Base-by-base conservation (phyloP, 805 yeast species). In the Lipomyces japonicus region DNA sequence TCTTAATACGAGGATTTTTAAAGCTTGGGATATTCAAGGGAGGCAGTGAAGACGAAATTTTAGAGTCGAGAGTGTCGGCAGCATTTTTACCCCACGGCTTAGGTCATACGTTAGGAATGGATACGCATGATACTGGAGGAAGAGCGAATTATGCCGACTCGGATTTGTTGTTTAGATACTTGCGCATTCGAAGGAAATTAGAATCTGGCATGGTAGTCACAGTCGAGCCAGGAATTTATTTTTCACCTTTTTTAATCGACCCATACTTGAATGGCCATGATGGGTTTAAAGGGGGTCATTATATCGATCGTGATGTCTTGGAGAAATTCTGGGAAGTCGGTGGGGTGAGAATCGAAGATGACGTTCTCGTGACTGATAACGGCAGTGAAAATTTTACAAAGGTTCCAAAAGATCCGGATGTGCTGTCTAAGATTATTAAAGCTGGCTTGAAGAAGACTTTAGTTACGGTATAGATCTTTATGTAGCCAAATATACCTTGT, bases 301-400 rank as follows among this genome's bases (percentile, higher is more conserved):
- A 71, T 66, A 82, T 91, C 50, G 75, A 88, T 61, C 65, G 68
- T 56, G 80, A 78, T 0, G 80, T 84, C 4, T 72, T 91, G 54
- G 81, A 86, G 48, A 81, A 79, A 62, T 91, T 89, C 68, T 79
- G 84, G 83, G 78, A 83, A 59, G 79, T 93, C 49, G 98, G 98
- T n/a, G 98, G 98, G 39, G 96, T 91, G 4, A 80, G 98, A 68
- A 88, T 91, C 50, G 98, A 91, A 68, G 98, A 91, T 65, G 97
- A 91, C 64, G 76, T 93, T 37, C 70, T 87, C 39, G 83, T 91
- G 26, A 86, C 95, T 1, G 74, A 75, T 42, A 71, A 70, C 46
- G 97, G 97, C 0, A 80, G 69, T 63, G 95, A 89, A 63, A 85
- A 86, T 61, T 71, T 91, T 46, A 91, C 96, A 1, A 75, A 77